Conservation (phyloP, 2,329 filamentous ascomycete species). For the Talaromyces sp. region DNA sequence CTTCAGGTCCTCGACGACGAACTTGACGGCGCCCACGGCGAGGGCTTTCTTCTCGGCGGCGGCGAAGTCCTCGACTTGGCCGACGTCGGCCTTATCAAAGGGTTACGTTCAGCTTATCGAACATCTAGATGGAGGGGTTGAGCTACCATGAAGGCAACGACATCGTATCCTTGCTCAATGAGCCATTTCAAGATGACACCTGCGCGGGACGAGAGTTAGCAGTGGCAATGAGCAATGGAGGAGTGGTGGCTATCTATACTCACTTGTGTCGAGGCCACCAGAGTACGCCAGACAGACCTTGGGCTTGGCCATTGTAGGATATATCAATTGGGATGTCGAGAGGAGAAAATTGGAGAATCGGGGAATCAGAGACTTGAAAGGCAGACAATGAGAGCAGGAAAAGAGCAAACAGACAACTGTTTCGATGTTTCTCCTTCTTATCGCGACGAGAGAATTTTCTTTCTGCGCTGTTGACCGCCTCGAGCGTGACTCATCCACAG, state of each 20-base stretch:
- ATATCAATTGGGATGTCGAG: background rate
- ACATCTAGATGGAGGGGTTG: background rate
- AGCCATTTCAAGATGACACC: constrained; percentile 33
- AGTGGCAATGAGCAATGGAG: constrained; percentile 10
- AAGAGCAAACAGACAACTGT: constrained; percentile 3
- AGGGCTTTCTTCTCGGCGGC: constrained; percentile 67
- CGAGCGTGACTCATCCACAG: background rate
- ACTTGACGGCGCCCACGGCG: constrained; percentile 62
- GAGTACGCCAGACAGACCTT: constrained; percentile 18
- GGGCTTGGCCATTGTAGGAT: constrained; percentile 11
- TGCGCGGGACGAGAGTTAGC: constrained; percentile 2
- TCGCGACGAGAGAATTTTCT: constrained; percentile 5
- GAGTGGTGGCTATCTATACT: constrained; percentile 10
- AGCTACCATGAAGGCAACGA: constrained; percentile 50
- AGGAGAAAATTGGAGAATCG: background rate
- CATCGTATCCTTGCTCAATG: constrained; percentile 49
- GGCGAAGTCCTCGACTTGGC: constrained; percentile 61
- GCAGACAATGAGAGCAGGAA: no score
- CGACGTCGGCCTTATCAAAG: constrained; percentile 53
- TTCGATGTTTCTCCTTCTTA: background rate
- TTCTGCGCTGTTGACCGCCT: background rate
- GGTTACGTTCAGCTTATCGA: constrained; percentile 7
- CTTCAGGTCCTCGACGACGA: constrained; percentile 59
- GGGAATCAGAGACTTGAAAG: background rate
- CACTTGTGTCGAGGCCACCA: constrained; percentile 40